Conservation (phyloP, 768 basidiomycete genomes). For the Tephrocybe sp. region DNA sequence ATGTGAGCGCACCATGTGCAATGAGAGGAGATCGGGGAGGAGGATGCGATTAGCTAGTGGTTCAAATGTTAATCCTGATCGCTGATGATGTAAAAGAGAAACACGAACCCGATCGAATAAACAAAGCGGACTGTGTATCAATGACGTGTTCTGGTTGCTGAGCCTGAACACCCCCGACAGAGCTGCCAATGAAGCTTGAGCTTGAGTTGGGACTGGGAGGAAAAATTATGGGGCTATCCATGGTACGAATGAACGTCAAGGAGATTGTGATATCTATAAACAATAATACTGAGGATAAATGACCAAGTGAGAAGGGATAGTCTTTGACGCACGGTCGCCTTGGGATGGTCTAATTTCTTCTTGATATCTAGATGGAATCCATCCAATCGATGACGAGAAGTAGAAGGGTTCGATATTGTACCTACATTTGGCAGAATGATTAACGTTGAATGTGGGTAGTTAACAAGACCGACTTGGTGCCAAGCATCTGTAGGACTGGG, state of each 20-base stretch:
- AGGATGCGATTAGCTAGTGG: conserved; percentile 30
- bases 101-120: conserved; percentile 33
- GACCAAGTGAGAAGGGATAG: background rate
- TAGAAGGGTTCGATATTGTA: conserved; percentile 63
- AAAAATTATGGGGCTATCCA: conserved; percentile 26
- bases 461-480: conserved; percentile 32
- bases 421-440: conserved; percentile 17
- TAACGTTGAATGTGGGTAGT: background rate
- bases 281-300: background rate
- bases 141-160: conserved; percentile 33
- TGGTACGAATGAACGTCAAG: conserved; percentile 47
- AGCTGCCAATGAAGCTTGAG: conserved; percentile 15
- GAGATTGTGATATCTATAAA: conserved; percentile 52
- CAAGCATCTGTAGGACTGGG: conserved; percentile 53
- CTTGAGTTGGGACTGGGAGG: conserved; percentile 20
- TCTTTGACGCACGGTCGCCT: conserved; percentile 36
- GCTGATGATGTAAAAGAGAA: background rate
- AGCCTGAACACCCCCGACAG: conserved; percentile 1
- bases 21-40: conserved; percentile 46
- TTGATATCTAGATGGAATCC: conserved; percentile 60
- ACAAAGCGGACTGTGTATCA: conserved; percentile 50
- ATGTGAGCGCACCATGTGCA: conserved; percentile 50
- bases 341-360: conserved; percentile 32
- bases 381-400: conserved; percentile 58
- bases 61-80: background rate